A percentile compares a stretch with the other conserved stretches of the same genome.
Evolutionary conservation across 345 rosid species (phyloP).

Genomic region (Murraya paniculata): DNA sequence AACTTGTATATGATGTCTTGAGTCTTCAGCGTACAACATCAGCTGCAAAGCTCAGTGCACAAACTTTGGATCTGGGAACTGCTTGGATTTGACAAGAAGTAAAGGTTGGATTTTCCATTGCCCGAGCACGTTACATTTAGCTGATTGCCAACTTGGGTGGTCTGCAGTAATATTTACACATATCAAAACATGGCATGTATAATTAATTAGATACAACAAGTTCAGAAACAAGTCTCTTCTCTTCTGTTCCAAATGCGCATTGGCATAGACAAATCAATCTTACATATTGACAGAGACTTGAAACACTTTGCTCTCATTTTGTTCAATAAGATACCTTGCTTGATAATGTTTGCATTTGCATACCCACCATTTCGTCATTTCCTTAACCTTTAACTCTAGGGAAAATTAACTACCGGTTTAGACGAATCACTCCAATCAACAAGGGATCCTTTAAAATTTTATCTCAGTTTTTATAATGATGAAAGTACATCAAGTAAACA

Average conservation of each 20-base stretch:
- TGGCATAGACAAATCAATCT: not conserved
- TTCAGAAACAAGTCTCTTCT: not conserved
- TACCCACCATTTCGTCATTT: not conserved
- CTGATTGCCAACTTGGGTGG: slow-evolving; percentile 58
- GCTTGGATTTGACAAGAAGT: slow-evolving; percentile 39
- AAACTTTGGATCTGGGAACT: slow-evolving; percentile 47
- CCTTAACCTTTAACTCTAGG: not conserved
- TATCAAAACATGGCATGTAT: not conserved
- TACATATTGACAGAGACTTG: not conserved
- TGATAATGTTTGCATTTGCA: not conserved
- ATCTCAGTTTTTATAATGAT: not conserved
- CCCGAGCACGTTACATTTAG: slow-evolving; percentile 64
- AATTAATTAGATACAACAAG: not conserved
- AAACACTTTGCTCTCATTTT: not conserved
- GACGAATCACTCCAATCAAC: not conserved
- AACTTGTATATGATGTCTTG: not conserved
- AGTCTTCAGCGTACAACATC: slow-evolving; percentile 33
- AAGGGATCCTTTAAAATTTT: not conserved
- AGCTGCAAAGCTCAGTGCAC: slow-evolving; percentile 60
- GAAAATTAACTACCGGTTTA: not conserved
- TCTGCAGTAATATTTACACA: slow-evolving; percentile 39
- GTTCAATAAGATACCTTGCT: not conserved
- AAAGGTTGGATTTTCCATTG: slow-evolving; percentile 53
- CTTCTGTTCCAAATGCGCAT: not conserved
- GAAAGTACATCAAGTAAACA: not conserved